Evolutionary conservation across 2,329 filamentous ascomycete genomes (phyloP), one percentile per base, ranked within the genome.

Genomic region (Mariannaea sp.): DNA sequence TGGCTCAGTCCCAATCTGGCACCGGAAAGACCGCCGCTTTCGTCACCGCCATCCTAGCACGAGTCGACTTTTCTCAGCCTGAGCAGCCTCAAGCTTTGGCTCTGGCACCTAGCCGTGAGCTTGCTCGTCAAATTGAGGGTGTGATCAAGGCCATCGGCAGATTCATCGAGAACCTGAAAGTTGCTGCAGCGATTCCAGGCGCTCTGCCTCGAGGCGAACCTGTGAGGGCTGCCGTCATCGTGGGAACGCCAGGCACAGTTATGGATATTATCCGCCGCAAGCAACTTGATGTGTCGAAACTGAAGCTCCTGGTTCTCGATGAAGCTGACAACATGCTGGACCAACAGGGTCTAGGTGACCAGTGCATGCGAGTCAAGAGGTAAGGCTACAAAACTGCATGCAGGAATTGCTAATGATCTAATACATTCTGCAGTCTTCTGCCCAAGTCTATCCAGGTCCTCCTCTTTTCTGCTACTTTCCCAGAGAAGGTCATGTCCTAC

Each of bases 311-410:
- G 56, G 93, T 97, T 50, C 81, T 99, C 47, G 94, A 99, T 68
- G 94, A 99, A 77, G 94, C 94, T 52, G 94, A 99, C 76, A 97
- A 97, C 76, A 99, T 99, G 94, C 78, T 99, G 55, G 94, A 97
- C 69, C 88, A 93, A 73, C 91, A 96, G 74, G 93, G 94, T 45
- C 80, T 99, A 49, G 94, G 94, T 46, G 94, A 97, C 54, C 94
- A 99, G 75, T 97, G 93, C 73, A 83, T 92, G 65, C 86, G 92
- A 62, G 90, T 97, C 64, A 96, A 95, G 78, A 74, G 75, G 90
- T 94, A 75, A 58, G 67, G n/a, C 3, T 13, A 13, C 5, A 22
- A 19, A 19, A 8, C 44, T 14, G 2, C 4, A 16, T n/a, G 13
- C 8, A 14, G 17, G 5, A 6, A 20, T 40, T 16, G 6, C n/a